phyloP scores from a whole-genome alignment of 352 stramenopile genomes.

The Globisporangium ultimum region DNA sequence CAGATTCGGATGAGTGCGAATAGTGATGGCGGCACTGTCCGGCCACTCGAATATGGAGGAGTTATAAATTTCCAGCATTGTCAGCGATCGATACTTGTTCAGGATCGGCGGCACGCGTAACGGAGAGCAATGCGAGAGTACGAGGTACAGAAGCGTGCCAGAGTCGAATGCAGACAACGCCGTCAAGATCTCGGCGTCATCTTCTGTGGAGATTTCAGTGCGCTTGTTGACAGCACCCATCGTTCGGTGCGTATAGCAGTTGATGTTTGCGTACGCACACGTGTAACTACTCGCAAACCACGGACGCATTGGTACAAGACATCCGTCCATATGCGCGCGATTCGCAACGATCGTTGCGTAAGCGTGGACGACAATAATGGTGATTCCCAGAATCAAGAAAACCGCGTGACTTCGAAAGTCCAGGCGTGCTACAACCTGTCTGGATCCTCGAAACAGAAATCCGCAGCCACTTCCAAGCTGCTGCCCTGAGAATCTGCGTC shows the following conservation, averaged over 20 bases:
- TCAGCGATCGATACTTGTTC: conserved; percentile 11
- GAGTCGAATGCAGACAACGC: conserved; percentile 10
- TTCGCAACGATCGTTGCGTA: no score
- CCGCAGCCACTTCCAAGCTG: no score
- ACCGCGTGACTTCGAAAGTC: no score
- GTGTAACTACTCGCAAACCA: conserved; percentile 20
- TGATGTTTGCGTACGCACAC: conserved; percentile 20
- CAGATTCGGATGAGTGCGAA: background rate
- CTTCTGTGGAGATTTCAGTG: no score
- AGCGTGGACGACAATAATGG: no score
- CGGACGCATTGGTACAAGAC: conserved; percentile 10
- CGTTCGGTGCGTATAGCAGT: conserved; percentile 10
- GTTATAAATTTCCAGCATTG: conserved; percentile 21
- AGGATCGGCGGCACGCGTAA: conserved; percentile 15
- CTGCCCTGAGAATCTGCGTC: no score
- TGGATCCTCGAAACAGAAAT: no score
- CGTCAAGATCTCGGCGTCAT: background rate
- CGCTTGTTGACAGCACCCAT: background rate
- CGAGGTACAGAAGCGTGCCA: conserved; percentile 11
- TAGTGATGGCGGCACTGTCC: conserved; percentile 3
- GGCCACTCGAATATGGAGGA: conserved; percentile 23
- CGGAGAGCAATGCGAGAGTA: conserved; percentile 17
- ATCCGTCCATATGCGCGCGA: no score
- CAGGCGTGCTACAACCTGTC: no score
- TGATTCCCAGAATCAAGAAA: no score